phyloP scores from a whole-genome alignment of 2,329 filamentous ascomycete genomes.

The Colletotrichum caudatum region DNA sequence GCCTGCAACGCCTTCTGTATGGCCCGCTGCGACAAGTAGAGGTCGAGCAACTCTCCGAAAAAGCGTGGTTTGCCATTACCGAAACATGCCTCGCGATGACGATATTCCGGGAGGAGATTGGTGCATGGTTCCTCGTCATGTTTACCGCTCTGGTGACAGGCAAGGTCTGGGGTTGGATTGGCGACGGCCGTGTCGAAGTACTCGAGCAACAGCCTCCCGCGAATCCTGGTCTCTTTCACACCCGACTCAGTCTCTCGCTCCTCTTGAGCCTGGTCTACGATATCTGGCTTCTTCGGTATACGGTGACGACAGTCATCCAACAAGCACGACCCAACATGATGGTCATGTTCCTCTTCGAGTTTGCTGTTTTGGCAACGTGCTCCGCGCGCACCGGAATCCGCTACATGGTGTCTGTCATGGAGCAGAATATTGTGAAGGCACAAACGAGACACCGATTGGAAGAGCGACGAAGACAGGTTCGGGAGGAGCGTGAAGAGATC shows the following conservation, averaged over 20 bases:
- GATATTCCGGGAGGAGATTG: slow-evolving; percentile 95
- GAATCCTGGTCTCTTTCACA: slow-evolving; percentile 90
- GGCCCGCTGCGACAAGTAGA: slow-evolving; percentile 92
- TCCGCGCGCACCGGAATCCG: slow-evolving; percentile 83
- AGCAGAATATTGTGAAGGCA: slow-evolving; percentile 78
- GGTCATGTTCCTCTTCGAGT: slow-evolving; percentile 99
- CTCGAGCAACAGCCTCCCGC: slow-evolving; percentile 94
- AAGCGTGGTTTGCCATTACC: slow-evolving; percentile 97
- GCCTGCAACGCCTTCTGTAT: slow-evolving; percentile 89
- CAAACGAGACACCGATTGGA: slow-evolving; percentile 79
- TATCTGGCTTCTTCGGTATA: slow-evolving; percentile 82
- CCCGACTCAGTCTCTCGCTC: slow-evolving; percentile 82
- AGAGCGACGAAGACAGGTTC: slow-evolving; percentile 76
- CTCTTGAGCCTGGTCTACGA: slow-evolving; percentile 85
- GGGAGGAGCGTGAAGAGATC: slow-evolving; percentile 67
- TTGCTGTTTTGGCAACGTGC: slow-evolving; percentile 85
- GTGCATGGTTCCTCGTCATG: slow-evolving; percentile 95
- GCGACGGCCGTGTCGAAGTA: slow-evolving; percentile 91
- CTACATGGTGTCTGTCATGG: slow-evolving; percentile 82
- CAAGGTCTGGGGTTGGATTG: slow-evolving; percentile 99
- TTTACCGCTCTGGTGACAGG: slow-evolving; percentile 92
- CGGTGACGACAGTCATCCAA: slow-evolving; percentile 83
- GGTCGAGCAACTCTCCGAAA: slow-evolving; percentile 96
- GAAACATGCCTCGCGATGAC: slow-evolving; percentile 99
- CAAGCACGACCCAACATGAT: slow-evolving; percentile 97